Base-by-base conservation (phyloP, 139 green algal genomes). In the Tetradesmus lagerheimii region DNA sequence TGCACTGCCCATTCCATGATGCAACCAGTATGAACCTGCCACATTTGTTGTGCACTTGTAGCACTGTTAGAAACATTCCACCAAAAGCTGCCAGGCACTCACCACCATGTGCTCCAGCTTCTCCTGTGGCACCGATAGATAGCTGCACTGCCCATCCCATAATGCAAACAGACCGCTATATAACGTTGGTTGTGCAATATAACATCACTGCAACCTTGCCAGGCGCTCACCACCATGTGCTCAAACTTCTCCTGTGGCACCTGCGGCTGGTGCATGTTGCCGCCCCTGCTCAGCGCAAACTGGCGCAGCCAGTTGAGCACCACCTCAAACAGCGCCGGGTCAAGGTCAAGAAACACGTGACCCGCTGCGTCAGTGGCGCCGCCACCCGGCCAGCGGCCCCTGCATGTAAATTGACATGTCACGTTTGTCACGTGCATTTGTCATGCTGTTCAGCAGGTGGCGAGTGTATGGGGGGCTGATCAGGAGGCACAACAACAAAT, bases 291-390 rank as follows among this genome's bases (percentile, higher is more conserved):
- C 29, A 89, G 25, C n/a, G 37, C 77, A 43, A 81, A 81, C 67
- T n/a, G 25, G 1, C 85, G 76, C 66, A 89, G 41, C 85, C 85
- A 89, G 41, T 89, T 89, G 12, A 89, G 29, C 39, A 83, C 85
- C 27, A 47, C 41, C 85, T 89, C 67, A 74, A 89, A 89, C 66
- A 89, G 67, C 23, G 14, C 20, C 34, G 85, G 85, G 66, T 89
- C 85, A 4, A 89, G 66, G 67, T 89, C 85, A 14, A 89, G 41
- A 41, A 89, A 89, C n/a, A 82, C 38, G 6, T 71, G 43, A 2
- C 85, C 85, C 6, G 50, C 66, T 37, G 27, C 38, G 43, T 89
- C 85, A 81, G n/a, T 57, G 9, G 85, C 66, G 38, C 27, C 66
- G 12, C 34, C 67, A 18, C 38, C 78, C 11, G 66, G 67, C 85